A percentile compares a stretch with the other conserved stretches of the same genome.
These are phyloP conservation scores for Capronia epimyces DNA, from an alignment of 2,329 filamentous ascomycete species.

Conservation along the genomic window DNA sequence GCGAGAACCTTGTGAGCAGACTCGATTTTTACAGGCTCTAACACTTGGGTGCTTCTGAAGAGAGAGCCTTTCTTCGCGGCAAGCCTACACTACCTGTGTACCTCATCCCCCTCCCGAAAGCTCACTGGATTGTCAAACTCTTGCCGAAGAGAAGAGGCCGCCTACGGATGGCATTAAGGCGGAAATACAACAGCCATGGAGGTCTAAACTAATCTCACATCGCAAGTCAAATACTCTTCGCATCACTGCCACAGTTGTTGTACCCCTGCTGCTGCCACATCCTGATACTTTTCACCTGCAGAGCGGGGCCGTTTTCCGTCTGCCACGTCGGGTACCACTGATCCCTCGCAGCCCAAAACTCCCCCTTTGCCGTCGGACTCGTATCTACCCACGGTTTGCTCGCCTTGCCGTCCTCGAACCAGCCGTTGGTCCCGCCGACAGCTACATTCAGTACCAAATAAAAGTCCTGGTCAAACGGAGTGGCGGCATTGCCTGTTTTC, in stretches of 20 bases:
- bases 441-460: constrained; percentile 71
- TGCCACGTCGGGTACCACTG: constrained; percentile 68
- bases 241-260: not conserved
- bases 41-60: no score
- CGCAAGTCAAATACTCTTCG: not conserved
- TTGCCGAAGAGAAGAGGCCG: no score
- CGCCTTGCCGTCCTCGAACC: constrained; percentile 68
- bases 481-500: constrained; percentile 54
- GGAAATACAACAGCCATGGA: not conserved
- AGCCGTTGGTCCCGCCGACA: constrained; percentile 73
- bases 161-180: not conserved
- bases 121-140: no score
- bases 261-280: constrained; percentile 55
- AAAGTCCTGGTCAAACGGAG: constrained; percentile 71
- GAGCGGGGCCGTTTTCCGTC: constrained; percentile 49
- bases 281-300: constrained; percentile 64
- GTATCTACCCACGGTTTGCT: constrained; percentile 75
- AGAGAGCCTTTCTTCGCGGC: no score
- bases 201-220: not conserved
- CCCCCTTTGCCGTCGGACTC: constrained; percentile 60
- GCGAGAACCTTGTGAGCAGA: no score
- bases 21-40: no score
- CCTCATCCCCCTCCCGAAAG: no score
- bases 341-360: constrained; percentile 67
- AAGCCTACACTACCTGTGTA: no score